Evolutionary conservation across 2,329 filamentous ascomycete species (phyloP).

Genomic region (Fusarium sterilihyphosum): DNA sequence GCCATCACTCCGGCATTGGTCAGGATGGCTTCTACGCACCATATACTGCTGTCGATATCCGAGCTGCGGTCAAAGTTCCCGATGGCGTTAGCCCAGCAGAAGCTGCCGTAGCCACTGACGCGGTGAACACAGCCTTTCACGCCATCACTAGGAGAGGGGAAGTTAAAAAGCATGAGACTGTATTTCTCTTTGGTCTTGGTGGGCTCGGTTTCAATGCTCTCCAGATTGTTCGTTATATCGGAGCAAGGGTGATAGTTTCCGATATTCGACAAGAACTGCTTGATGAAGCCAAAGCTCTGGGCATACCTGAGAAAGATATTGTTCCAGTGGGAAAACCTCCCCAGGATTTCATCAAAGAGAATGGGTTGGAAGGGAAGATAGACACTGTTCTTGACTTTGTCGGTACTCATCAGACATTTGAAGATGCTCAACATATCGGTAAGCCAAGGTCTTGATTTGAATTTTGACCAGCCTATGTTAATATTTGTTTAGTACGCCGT

Average conservation of each 20-base stretch:
- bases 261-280: conserved; percentile 33
- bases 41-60: conserved; percentile 46
- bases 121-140: conserved; percentile 35
- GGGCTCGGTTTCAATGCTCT: conserved; percentile 33
- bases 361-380: conserved; percentile 3
- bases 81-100: conserved; percentile 26
- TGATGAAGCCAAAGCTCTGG: conserved; percentile 19
- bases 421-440: conserved; percentile 38
- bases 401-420: conserved; percentile 37
- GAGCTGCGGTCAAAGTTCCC: conserved; percentile 26
- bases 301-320: conserved; percentile 12
- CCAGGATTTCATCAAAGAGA: conserved; percentile 13
- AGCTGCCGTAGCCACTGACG: conserved; percentile 35
- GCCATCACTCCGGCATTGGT: conserved; percentile 55
- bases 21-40: conserved; percentile 56
- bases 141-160: conserved; percentile 31
- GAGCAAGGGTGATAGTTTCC: conserved; percentile 26
- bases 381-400: conserved; percentile 37
- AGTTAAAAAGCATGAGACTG: conserved; percentile 9
- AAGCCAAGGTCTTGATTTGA: neutral
- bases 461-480: rapidly evolving
- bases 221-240: conserved; percentile 26
- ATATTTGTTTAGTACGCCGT: conserved; percentile 15
- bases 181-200: conserved; percentile 33
- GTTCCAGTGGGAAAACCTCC: conserved; percentile 23